Conservation (phyloP, 2,329 filamentous ascomycete species). For the Fusarium vanettenii region DNA sequence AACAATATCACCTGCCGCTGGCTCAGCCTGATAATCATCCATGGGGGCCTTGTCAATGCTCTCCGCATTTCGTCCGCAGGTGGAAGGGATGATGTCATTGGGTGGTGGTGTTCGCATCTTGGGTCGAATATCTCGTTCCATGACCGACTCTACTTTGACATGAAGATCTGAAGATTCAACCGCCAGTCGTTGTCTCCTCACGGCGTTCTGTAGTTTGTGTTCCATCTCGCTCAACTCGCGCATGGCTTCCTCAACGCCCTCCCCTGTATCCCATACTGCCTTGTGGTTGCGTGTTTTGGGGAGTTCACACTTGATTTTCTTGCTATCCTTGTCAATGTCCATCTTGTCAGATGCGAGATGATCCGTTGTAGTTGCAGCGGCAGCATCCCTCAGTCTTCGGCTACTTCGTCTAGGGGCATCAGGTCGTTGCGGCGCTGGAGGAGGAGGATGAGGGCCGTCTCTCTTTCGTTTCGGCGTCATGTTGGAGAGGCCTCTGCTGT, state of each 20-base stretch:
- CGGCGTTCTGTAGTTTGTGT: constrained; percentile 54
- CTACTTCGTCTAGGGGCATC: constrained; percentile 43
- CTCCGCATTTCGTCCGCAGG: constrained; percentile 11
- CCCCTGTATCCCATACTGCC: constrained; percentile 25
- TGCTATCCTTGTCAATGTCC: constrained; percentile 9
- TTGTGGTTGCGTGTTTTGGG: background rate
- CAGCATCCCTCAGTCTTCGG: constrained; percentile 34
- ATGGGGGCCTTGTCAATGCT: constrained; percentile 33
- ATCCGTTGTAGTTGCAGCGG: background rate
- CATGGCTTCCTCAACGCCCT: constrained; percentile 53
- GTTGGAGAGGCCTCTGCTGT: constrained; percentile 8
- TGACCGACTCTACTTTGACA: background rate
- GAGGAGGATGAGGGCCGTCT: constrained; percentile 30
- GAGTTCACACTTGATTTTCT: background rate
- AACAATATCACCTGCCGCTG: constrained; percentile 33
- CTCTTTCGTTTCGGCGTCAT: constrained; percentile 57
- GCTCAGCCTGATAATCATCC: constrained; percentile 38
- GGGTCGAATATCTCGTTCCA: constrained; percentile 9
- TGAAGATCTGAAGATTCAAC: constrained; percentile 55
- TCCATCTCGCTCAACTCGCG: constrained; percentile 64
- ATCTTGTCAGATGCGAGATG: background rate
- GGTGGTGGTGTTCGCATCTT: constrained; percentile 4
- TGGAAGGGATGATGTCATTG: constrained; percentile 2
- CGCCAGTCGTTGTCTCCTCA: constrained; percentile 60
- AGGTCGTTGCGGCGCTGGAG: constrained; percentile 31